Conservation (phyloP, 2,329 filamentous ascomycete genomes). For the Phoma sp. region DNA sequence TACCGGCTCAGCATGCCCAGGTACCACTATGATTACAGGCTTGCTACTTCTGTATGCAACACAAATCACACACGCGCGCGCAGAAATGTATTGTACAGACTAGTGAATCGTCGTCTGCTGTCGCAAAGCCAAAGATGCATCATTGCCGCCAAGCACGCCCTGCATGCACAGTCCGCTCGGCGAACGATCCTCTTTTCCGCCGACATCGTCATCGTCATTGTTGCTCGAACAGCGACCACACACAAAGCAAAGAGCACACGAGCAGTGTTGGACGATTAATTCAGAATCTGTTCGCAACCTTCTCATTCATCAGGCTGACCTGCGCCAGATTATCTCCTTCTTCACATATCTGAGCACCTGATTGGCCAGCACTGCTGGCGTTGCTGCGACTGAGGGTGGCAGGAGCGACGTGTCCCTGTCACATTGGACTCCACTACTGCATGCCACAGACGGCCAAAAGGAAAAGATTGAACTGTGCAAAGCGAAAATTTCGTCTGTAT, state of each 20-base stretch:
- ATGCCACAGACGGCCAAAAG: background rate
- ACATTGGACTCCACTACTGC: background rate
- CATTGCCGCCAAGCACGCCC: conserved; percentile 11
- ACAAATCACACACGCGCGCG: conserved; percentile 9
- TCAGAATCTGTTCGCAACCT: too few relatives aligned
- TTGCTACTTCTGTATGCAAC: conserved; percentile 11
- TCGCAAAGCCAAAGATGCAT: conserved; percentile 14
- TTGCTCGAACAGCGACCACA: background rate
- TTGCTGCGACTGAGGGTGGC: conserved; percentile 2
- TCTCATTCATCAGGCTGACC: too few relatives aligned
- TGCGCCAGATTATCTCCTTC: background rate
- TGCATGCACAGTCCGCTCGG: conserved; percentile 28
- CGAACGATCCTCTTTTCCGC: conserved; percentile 18
- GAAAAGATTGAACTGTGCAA: too few relatives aligned
- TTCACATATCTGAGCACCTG: conserved; percentile 9
- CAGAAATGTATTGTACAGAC: conserved; percentile 11
- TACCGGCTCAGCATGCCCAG: conserved; percentile 41
- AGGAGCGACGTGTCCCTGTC: conserved; percentile 4
- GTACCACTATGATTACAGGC: conserved; percentile 10
- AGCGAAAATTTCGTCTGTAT: too few relatives aligned
- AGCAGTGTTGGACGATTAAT: background rate
- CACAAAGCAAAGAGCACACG: background rate
- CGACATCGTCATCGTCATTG: conserved; percentile 8
- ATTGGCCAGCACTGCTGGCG: conserved; percentile 14
- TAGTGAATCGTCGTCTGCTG: background rate